Percentiles rank a stretch among this genome's conserved stretches.
Conservation (phyloP, 768 basidiomycete species). For the Collybia sordida region DNA sequence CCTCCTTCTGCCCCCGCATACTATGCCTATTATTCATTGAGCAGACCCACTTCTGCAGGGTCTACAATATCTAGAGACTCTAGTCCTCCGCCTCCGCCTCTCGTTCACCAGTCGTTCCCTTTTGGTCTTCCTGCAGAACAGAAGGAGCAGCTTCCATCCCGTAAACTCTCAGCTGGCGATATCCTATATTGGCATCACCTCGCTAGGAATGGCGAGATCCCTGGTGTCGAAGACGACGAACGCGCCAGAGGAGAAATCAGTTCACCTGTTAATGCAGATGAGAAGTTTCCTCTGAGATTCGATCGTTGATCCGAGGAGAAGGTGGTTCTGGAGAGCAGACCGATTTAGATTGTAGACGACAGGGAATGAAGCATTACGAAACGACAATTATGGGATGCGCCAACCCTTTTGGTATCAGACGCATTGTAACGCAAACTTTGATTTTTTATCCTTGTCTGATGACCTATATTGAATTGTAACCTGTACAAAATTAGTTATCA, state of each 20-base stretch:
- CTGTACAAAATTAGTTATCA: not conserved
- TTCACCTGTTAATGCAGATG: slow-evolving; percentile 10
- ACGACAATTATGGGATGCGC: not conserved
- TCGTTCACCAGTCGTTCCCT: slow-evolving; percentile 20
- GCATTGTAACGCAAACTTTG: too few relatives aligned
- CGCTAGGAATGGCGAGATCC: slow-evolving; percentile 67
- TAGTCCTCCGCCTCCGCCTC: slow-evolving; percentile 11
- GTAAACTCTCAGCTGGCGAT: slow-evolving; percentile 56
- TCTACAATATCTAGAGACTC: slow-evolving; percentile 14
- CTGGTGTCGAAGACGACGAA: slow-evolving; percentile 61
- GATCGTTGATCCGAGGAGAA: slow-evolving; percentile 27
- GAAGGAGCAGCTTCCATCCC: slow-evolving; percentile 35
- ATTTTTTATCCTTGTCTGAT: too few relatives aligned
- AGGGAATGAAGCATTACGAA: not conserved
- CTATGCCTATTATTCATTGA: slow-evolving; percentile 7
- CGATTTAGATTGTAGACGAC: too few relatives aligned
- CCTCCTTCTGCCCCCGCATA: slow-evolving; percentile 15
- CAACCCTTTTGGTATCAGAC: too few relatives aligned
- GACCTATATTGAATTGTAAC: not conserved
- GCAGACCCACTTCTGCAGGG: slow-evolving; percentile 13
- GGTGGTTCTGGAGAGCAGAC: not conserved
- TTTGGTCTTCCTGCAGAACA: slow-evolving; percentile 33
- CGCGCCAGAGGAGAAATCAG: slow-evolving; percentile 42
- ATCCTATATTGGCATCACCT: slow-evolving; percentile 79
- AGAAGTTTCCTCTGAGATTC: slow-evolving; percentile 22